Evolutionary conservation across 495 filamentous ascomycete genomes (phyloP).

Genomic region (Penicillium crystallinum): DNA sequence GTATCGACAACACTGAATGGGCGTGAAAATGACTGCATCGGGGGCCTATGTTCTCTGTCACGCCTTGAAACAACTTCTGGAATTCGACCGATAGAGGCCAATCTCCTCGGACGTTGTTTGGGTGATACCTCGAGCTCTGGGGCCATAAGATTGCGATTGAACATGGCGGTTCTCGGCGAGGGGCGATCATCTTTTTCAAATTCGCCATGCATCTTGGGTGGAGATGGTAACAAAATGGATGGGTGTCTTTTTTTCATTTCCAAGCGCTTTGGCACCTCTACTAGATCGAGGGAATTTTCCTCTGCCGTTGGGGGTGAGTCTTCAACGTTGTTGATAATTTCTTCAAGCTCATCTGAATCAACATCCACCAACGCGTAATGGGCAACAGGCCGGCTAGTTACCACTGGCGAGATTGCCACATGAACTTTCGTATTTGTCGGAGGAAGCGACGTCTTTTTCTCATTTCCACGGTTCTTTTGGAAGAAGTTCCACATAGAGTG

Average conservation of each 20-base stretch:
- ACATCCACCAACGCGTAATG: constrained; percentile 83
- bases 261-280: constrained; percentile 28
- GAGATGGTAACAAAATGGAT: constrained; percentile 52
- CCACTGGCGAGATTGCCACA: constrained; percentile 35
- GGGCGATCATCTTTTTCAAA: constrained; percentile 34
- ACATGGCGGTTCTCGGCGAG: constrained; percentile 41
- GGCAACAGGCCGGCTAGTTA: constrained; percentile 47
- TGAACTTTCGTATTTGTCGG: constrained; percentile 25
- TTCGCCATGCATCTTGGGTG: constrained; percentile 44
- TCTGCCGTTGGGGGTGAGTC: constrained; percentile 41
- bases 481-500: constrained; percentile 70
- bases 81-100: constrained; percentile 85
- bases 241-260: constrained; percentile 38
- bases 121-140: constrained; percentile 16
- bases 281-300: constrained; percentile 19
- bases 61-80: constrained; percentile 73
- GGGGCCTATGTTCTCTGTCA: constrained; percentile 62
- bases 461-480: constrained; percentile 46
- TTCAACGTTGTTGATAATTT: constrained; percentile 60
- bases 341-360: constrained; percentile 63
- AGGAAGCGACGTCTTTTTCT: constrained; percentile 12
- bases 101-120: constrained; percentile 36
- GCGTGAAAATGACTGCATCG: constrained; percentile 79
- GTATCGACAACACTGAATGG: constrained; percentile 56
- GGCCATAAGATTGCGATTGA: constrained; percentile 22